A percentile compares a stretch with the other conserved stretches of the same genome.
phyloP scores from a whole-genome alignment of 2,329 filamentous ascomycete genomes.

The Neopestalotiopsis sp. region DNA sequence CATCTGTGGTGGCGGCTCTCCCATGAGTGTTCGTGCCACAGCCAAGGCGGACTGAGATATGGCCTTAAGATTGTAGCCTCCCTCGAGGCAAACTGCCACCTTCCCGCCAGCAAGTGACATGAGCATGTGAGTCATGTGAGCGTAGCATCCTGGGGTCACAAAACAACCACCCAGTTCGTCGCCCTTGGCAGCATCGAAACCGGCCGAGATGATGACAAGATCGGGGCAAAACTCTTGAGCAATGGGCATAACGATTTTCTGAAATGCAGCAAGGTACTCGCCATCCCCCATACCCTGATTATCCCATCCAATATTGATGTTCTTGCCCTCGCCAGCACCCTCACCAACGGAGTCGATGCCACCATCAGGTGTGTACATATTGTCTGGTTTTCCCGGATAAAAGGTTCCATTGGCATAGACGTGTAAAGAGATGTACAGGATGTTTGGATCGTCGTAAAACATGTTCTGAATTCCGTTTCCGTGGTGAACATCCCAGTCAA shows the following conservation, averaged over 20 bases:
- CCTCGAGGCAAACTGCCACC: slow-evolving; percentile 90
- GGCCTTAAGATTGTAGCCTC: slow-evolving; percentile 91
- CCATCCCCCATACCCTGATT: slow-evolving; percentile 88
- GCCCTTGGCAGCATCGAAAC: slow-evolving; percentile 93
- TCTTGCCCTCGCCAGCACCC: slow-evolving; percentile 61
- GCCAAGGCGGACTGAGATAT: slow-evolving; percentile 93
- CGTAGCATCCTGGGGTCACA: slow-evolving; percentile 89
- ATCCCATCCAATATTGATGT: slow-evolving; percentile 72
- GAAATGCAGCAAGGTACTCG: slow-evolving; percentile 96
- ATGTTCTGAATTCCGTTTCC: slow-evolving; percentile 96
- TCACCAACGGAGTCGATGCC: slow-evolving; percentile 65
- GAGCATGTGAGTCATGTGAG: slow-evolving; percentile 99
- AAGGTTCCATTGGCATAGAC: slow-evolving; percentile 85
- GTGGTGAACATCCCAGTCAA: slow-evolving; percentile 87
- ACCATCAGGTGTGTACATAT: slow-evolving; percentile 63
- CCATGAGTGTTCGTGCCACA: slow-evolving; percentile 92
- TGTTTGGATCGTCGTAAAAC: slow-evolving; percentile 92
- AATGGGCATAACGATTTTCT: slow-evolving; percentile 95
- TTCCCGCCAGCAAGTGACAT: slow-evolving; percentile 93
- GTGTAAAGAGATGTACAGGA: slow-evolving; percentile 94
- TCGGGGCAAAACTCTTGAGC: slow-evolving; percentile 93
- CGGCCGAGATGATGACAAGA: slow-evolving; percentile 91
- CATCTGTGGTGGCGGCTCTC: slow-evolving; percentile 79
- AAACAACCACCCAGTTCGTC: slow-evolving; percentile 93
- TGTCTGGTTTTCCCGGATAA: slow-evolving; percentile 75